A percentile compares a stretch with the other conserved stretches of the same genome.
These are phyloP conservation scores for Termitomyces sp. DNA, from an alignment of 768 basidiomycete species.

Conservation along the genomic window DNA sequence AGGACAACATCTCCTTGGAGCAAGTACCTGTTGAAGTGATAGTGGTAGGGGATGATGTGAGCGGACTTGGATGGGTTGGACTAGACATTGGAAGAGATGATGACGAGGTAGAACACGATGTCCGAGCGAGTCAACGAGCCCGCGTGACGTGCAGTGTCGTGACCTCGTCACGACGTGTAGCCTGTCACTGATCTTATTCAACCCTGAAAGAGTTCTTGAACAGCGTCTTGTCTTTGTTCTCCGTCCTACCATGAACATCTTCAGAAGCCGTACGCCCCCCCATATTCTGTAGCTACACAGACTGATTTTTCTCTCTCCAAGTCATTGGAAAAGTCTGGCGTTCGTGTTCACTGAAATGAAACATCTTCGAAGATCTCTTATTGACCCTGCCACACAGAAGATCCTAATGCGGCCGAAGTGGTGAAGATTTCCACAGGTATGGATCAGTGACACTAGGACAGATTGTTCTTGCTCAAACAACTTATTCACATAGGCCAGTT, in stretches of 20 bases:
- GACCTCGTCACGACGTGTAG: conserved; percentile 41
- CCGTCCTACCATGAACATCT: conserved; percentile 68
- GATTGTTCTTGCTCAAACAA: conserved; percentile 6
- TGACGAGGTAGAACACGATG: background rate
- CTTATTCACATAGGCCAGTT: conserved; percentile 56
- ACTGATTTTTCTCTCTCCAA: conserved; percentile 32
- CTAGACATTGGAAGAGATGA: conserved; percentile 8
- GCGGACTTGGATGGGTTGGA: conserved; percentile 4
- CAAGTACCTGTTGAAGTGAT: conserved; percentile 16
- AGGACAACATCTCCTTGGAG: no score
- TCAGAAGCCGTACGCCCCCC: conserved; percentile 66
- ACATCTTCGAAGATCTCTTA: conserved; percentile 14
- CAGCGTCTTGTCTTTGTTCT: conserved; percentile 16
- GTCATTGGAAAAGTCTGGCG: conserved; percentile 95
- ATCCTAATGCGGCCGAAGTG: conserved; percentile 92
- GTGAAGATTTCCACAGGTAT: conserved; percentile 84
- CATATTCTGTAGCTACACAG: conserved; percentile 8
- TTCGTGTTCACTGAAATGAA: conserved; percentile 42
- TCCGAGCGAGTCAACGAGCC: background rate
- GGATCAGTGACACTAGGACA: background rate
- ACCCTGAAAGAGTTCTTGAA: background rate
- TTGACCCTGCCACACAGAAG: conserved; percentile 56
- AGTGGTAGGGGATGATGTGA: conserved; percentile 20
- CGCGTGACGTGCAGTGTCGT: conserved; percentile 26
- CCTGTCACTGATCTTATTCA: conserved; percentile 14